Evolutionary conservation across 768 basidiomycete genomes (phyloP).

Genomic region (Mycena galericulata): DNA sequence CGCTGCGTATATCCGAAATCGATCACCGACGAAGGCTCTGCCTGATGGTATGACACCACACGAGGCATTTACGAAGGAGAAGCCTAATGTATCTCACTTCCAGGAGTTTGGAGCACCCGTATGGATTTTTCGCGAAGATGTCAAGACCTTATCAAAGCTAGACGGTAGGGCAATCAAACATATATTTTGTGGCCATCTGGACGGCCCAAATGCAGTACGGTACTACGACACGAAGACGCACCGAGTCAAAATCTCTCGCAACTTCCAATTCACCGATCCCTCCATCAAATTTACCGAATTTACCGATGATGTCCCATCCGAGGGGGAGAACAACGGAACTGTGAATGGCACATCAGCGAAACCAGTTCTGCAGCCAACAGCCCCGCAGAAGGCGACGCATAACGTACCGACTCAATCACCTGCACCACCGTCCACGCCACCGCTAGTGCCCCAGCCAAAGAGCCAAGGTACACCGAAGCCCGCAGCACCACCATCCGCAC

Average conservation of each 20-base stretch:
- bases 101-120: constrained; percentile 18
- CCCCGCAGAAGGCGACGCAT: no score
- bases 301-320: background rate
- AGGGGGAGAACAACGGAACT: background rate
- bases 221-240: constrained; percentile 19
- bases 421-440: background rate
- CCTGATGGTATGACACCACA: constrained; percentile 2
- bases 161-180: background rate
- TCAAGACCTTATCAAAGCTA: constrained; percentile 12
- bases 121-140: constrained; percentile 19
- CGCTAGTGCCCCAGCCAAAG: background rate
- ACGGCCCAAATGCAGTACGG: constrained; percentile 5
- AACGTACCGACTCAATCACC: background rate
- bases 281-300: no score
- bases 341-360: background rate
- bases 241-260: constrained; percentile 4
- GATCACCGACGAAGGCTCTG: constrained; percentile 3
- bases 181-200: constrained; percentile 19
- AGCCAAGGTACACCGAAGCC: background rate
- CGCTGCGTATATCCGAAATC: constrained; percentile 38
- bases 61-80: constrained; percentile 10
- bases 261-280: background rate
- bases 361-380: background rate
- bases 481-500: background rate
- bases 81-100: constrained; percentile 11